phyloP scores from a whole-genome alignment of 176 grass and related monocot species.

The Thalia dealbata region DNA sequence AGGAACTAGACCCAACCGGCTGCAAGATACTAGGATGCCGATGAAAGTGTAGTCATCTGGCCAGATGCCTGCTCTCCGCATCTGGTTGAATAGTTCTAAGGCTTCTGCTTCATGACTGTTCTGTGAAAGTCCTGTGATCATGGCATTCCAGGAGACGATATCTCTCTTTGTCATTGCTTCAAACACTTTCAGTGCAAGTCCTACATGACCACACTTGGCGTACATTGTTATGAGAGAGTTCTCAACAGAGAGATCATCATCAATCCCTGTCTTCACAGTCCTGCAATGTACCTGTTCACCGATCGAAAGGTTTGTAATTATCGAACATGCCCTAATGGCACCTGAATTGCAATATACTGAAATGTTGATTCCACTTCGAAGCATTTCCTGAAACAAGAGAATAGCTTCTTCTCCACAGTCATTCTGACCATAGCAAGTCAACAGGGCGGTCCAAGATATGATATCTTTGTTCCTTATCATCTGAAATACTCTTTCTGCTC shows the following conservation, averaged over 20 bases:
- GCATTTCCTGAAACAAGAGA: conserved; percentile 48
- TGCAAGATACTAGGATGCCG: conserved; percentile 54
- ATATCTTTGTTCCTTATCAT: conserved; percentile 34
- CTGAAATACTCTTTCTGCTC: conserved; percentile 40
- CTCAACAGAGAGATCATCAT: conserved; percentile 33
- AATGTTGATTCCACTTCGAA: conserved; percentile 30
- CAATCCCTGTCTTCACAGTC: conserved; percentile 39
- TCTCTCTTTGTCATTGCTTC: conserved; percentile 36
- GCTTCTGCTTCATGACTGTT: conserved; percentile 43
- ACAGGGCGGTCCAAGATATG: conserved; percentile 59
- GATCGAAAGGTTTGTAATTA: conserved; percentile 20
- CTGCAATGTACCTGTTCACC: conserved; percentile 49
- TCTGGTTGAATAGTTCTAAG: conserved; percentile 47
- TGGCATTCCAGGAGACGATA: conserved; percentile 55
- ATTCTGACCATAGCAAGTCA: conserved; percentile 56
- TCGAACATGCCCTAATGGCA: conserved; percentile 47
- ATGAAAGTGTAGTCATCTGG: conserved; percentile 70
- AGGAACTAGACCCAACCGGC: conserved; percentile 45
- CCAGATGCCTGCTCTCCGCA: conserved; percentile 34
- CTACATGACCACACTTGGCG: conserved; percentile 46
- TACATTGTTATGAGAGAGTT: conserved; percentile 65
- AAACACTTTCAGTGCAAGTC: conserved; percentile 33
- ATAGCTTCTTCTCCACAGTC: conserved; percentile 32
- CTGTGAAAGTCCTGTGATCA: conserved; percentile 58
- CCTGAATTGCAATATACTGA: conserved; percentile 43